Base-by-base conservation (phyloP, 345 rosid species). In the Eutrema heterophyllum region DNA sequence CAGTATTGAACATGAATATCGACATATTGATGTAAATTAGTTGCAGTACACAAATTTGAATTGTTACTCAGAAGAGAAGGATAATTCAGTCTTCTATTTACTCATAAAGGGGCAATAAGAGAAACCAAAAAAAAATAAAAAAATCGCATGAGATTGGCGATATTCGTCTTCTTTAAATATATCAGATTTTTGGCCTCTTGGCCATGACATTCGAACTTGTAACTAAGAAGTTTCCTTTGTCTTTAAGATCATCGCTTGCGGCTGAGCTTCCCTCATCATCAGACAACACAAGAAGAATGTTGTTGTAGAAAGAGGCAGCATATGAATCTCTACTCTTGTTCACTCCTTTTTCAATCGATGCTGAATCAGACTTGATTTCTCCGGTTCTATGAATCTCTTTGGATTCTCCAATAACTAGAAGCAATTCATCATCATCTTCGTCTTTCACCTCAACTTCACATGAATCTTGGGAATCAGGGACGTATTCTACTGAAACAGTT, bases 201-300 rank as follows among this genome's bases (percentile, higher is more conserved):
- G 54, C 53, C 61, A 40, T 75, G 10, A 75, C 73, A 43, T 68
- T 60, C 41, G 46, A 45, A 7, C 63, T 67, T 60, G 40, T 26
- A 39, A 51, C 10, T 29, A 51, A 12, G 6, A 35, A 14, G 62
- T 40, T 67, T 24, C 24, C 40, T 74, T 29, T 40, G 16, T 74
- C 46, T 2, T 53, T 7, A 39, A n/a, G 4, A 26, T 6, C 72
- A 30, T 68, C 52, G 32, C 40, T 33, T 33, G 44, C 44, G 21
- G 66, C 67, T 27, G 75, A 50, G 75, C 68, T 73, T 26, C 50
- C 59, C 48, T 75, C 73, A 68, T 75, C 73, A 75, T 75, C 79
- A 50, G 79, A 75, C 63, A 75, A 43, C 49, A 75, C 79, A 67
- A 67, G 49, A 46, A 73, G 57, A 60, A 39, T 50, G 36, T 67